Conservation (phyloP, 192 early-diverging fungal species). For the Phycomyces nitens region DNA sequence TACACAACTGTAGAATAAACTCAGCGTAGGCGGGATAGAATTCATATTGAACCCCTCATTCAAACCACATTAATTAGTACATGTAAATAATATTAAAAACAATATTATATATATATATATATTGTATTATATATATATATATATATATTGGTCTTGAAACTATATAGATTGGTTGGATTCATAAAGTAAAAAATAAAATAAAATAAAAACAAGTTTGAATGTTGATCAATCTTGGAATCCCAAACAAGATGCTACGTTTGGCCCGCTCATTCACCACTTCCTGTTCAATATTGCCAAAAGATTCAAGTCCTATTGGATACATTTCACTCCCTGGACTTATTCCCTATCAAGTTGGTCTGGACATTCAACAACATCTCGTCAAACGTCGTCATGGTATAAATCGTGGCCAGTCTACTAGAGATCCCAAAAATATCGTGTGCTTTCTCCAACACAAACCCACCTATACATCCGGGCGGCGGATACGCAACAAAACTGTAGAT, state of each 20-base stretch:
- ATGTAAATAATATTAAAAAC: no score
- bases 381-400: constrained; percentile 43
- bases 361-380: constrained; percentile 59
- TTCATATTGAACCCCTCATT: background rate
- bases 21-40: no score
- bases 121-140: no score
- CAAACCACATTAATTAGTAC: background rate
- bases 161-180: no score
- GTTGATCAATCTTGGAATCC: background rate
- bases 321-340: constrained; percentile 1
- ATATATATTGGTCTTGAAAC: no score
- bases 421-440: constrained; percentile 44
- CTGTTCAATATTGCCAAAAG: background rate
- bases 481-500: constrained; percentile 51
- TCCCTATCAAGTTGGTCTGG: constrained; percentile 56
- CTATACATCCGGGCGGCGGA: constrained; percentile 87
- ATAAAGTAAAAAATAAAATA: no score
- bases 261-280: background rate
- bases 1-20: background rate
- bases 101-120: no score
- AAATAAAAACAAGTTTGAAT: no score
- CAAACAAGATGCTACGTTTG: background rate
- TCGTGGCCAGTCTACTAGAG: constrained; percentile 18
- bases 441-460: constrained; percentile 85
- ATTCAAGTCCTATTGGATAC: constrained; percentile 20